phyloP scores from a whole-genome alignment of 139 green algal species.

The Chlorella sp. region DNA sequence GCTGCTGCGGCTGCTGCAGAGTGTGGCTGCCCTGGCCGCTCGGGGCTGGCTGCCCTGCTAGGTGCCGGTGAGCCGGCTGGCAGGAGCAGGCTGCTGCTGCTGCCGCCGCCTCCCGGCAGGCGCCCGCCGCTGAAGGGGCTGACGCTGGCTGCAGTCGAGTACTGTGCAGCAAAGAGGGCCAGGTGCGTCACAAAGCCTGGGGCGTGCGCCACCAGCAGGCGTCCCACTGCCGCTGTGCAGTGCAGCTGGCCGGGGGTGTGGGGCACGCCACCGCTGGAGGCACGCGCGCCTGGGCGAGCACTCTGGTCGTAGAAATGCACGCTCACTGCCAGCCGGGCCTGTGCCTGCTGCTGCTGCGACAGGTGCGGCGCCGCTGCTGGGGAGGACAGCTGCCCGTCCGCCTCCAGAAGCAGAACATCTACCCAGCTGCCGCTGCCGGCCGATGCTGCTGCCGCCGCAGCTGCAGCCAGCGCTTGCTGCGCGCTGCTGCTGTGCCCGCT shows the following conservation, averaged over 20 bases:
- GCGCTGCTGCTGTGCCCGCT: not conserved
- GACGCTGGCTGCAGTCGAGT: not conserved
- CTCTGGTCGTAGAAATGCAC: not conserved
- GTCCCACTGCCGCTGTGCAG: not conserved
- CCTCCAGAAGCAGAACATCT: conserved; percentile 13
- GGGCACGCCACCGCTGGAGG: not conserved
- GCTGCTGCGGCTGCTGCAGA: too few species aligned
- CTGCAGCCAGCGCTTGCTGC: not conserved
- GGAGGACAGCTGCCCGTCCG: not conserved
- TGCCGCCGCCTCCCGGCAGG: not conserved
- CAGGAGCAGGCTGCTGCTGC: not conserved
- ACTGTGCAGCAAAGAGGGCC: not conserved
- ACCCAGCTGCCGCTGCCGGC: conserved; percentile 30
- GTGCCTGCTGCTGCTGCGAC: not conserved
- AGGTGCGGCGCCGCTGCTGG: not conserved
- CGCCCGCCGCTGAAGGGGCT: not conserved
- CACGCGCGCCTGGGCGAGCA: not conserved
- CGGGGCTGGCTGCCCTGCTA: not conserved
- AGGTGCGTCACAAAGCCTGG: conserved; percentile 5
- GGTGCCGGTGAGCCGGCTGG: too few species aligned
- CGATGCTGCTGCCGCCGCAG: not conserved
- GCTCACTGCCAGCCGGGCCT: not conserved
- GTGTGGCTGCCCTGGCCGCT: not conserved
- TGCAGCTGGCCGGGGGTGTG: not conserved
- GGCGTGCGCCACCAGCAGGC: conserved; percentile 14